These are phyloP conservation scores for Verticillium albo-atrum DNA, from an alignment of 2,329 filamentous ascomycete genomes.

Conservation along the genomic window DNA sequence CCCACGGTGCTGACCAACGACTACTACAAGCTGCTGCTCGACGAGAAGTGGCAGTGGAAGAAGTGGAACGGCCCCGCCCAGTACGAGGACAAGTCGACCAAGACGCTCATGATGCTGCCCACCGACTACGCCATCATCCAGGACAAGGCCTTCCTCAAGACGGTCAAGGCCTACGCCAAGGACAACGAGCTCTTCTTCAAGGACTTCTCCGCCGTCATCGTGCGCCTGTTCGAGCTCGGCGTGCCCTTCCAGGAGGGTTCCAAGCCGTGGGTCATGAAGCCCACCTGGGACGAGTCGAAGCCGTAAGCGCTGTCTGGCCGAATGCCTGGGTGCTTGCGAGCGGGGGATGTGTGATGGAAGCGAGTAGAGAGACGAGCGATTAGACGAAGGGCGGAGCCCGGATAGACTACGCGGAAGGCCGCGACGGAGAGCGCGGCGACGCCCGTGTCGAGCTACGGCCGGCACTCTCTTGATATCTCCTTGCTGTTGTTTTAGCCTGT, in stretches of 20 bases:
- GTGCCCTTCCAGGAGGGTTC: slow-evolving; percentile 74
- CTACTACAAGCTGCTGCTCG: slow-evolving; percentile 80
- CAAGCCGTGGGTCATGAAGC: slow-evolving; percentile 64
- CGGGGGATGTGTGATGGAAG: too few relatives aligned
- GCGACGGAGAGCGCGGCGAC: not conserved
- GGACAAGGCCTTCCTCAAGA: slow-evolving; percentile 80
- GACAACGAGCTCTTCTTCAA: slow-evolving; percentile 90
- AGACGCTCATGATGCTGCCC: slow-evolving; percentile 95
- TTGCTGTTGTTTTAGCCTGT: not conserved
- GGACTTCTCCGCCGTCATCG: slow-evolving; percentile 76
- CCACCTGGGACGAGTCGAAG: slow-evolving; percentile 18
- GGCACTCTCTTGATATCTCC: not conserved
- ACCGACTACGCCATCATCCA: slow-evolving; percentile 82
- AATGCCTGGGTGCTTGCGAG: not conserved
- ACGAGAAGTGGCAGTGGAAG: slow-evolving; percentile 89
- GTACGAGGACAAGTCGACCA: slow-evolving; percentile 82
- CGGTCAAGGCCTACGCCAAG: slow-evolving; percentile 84
- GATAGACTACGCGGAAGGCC: not conserved
- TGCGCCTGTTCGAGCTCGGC: slow-evolving; percentile 88
- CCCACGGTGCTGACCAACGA: slow-evolving; percentile 92
- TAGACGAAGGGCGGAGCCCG: not conserved
- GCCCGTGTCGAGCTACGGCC: not conserved
- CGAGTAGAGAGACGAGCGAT: slow-evolving; percentile 1
- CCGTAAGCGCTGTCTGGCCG: not conserved
- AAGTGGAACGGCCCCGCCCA: slow-evolving; percentile 88